Percentiles rank a stretch among this genome's conserved stretches.
Evolutionary conservation across 306 rosid species (phyloP).

Genomic region (Rubus parviflorus): DNA sequence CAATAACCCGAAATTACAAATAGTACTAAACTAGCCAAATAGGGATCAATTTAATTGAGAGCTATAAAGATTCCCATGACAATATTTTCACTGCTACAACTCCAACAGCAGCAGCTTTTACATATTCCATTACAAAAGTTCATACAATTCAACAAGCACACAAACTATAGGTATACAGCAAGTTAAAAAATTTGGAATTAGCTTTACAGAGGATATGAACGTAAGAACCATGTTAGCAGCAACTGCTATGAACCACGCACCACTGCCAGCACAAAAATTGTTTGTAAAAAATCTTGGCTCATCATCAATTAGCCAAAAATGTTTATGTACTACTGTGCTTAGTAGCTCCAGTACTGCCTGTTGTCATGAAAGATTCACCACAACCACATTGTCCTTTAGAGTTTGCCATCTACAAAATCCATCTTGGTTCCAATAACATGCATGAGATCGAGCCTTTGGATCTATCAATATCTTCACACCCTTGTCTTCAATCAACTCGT

Average conservation of each 20-base stretch:
- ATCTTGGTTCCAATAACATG: conserved; percentile 95
- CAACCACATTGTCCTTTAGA: conserved; percentile 98
- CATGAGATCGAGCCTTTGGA: conserved; percentile 96
- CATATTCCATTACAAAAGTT: background rate
- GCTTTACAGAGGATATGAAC: conserved; percentile 19
- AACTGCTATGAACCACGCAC: background rate
- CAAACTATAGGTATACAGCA: conserved; percentile 11
- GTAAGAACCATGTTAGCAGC: conserved; percentile 16
- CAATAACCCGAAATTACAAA: too few species aligned
- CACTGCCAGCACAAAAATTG: conserved; percentile 18
- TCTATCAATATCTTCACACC: conserved; percentile 89
- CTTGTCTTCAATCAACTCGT: conserved; percentile 87
- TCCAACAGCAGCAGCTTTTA: background rate
- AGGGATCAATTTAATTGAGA: too few species aligned
- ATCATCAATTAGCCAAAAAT: conserved; percentile 8
- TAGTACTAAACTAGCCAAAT: too few species aligned
- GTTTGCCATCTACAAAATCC: conserved; percentile 94
- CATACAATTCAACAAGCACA: background rate
- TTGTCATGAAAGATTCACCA: conserved; percentile 91
- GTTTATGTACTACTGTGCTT: conserved; percentile 43
- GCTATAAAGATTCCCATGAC: background rate
- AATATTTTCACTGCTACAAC: background rate
- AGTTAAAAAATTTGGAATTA: conserved; percentile 31
- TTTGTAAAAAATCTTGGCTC: conserved; percentile 13
- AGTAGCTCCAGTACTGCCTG: conserved; percentile 42